A percentile compares a stretch with the other conserved stretches of the same genome.
Evolutionary conservation across 768 basidiomycete genomes (phyloP).

Genomic region (Suillus placidus): DNA sequence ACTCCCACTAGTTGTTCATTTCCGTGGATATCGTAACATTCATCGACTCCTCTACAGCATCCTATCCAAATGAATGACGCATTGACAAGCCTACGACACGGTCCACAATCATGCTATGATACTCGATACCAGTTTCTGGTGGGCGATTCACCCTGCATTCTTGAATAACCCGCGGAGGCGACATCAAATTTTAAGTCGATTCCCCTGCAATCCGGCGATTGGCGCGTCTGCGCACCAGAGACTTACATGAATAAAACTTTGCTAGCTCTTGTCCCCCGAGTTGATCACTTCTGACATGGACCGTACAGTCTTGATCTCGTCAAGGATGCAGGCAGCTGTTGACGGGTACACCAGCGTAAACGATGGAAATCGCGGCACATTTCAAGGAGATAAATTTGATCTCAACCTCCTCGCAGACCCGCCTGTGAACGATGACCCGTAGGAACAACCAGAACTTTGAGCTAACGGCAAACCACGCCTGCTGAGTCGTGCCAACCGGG

Average conservation of each 20-base stretch:
- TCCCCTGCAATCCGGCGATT: not conserved
- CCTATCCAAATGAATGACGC: not conserved
- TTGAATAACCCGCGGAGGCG: not conserved
- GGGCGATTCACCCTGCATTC: not conserved
- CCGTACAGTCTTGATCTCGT: too few relatives aligned
- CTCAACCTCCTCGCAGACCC: not conserved
- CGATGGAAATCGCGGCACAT: too few relatives aligned
- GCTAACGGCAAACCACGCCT: not conserved
- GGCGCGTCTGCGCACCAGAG: too few relatives aligned
- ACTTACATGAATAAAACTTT: too few relatives aligned
- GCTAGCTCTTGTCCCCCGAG: too few relatives aligned
- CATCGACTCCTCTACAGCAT: too few relatives aligned
- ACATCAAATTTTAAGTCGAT: not conserved
- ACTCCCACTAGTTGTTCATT: not conserved
- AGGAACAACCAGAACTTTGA: not conserved
- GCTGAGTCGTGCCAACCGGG: not conserved
- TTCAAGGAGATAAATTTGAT: too few relatives aligned
- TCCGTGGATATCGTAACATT: not conserved
- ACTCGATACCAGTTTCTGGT: too few relatives aligned
- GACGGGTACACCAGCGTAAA: too few relatives aligned
- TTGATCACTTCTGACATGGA: too few relatives aligned
- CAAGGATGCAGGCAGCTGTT: too few relatives aligned
- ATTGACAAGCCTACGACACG: not conserved
- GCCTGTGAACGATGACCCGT: not conserved
- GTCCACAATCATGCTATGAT: not conserved